A percentile compares a stretch with the other conserved stretches of the same genome.
phyloP scores from a whole-genome alignment of 2,329 filamentous ascomycete species.

The Cercospora brassicicola region DNA sequence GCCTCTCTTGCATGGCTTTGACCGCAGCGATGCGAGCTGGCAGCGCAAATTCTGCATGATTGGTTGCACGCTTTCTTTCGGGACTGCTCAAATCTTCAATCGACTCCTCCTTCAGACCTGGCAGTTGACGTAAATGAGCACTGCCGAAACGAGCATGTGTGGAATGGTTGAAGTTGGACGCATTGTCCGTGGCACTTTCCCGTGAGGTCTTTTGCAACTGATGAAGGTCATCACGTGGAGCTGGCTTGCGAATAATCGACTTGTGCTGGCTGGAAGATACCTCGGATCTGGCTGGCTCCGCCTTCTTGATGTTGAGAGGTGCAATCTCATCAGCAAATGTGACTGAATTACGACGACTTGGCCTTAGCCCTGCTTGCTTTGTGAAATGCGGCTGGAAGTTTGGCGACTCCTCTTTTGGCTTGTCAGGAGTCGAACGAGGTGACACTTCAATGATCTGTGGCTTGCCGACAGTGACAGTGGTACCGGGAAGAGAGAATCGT shows the following conservation, averaged over 20 bases:
- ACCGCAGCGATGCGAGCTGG: slow-evolving; percentile 39
- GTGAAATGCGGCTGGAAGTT: slow-evolving; percentile 26
- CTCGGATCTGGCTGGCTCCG: slow-evolving; percentile 27
- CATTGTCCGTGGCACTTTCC: slow-evolving; percentile 33
- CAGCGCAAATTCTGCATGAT: slow-evolving; percentile 33
- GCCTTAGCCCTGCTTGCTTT: slow-evolving; percentile 19
- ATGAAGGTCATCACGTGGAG: slow-evolving; percentile 30
- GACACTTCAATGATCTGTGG: slow-evolving; percentile 39
- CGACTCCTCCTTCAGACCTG: slow-evolving; percentile 52
- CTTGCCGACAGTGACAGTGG: slow-evolving; percentile 40
- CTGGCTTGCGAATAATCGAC: slow-evolving; percentile 32
- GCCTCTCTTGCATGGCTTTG: slow-evolving; percentile 40
- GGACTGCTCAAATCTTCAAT: slow-evolving; percentile 48
- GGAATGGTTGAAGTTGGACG: slow-evolving; percentile 22
- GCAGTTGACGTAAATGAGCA: slow-evolving; percentile 37
- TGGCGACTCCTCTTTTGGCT: slow-evolving; percentile 21
- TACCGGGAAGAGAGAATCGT: slow-evolving; percentile 41
- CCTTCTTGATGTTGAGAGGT: slow-evolving; percentile 39
- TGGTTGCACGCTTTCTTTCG: slow-evolving; percentile 29
- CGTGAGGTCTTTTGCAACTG: slow-evolving; percentile 25
- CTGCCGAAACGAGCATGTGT: slow-evolving; percentile 34
- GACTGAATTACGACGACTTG: slow-evolving; percentile 31
- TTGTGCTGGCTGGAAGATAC: slow-evolving; percentile 27
- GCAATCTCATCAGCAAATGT: slow-evolving; percentile 40
- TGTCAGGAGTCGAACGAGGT: slow-evolving; percentile 34